Evolutionary conservation across 1,139 yeast species (phyloP).

Genomic region (Saccharomyces pastorianus): DNA sequence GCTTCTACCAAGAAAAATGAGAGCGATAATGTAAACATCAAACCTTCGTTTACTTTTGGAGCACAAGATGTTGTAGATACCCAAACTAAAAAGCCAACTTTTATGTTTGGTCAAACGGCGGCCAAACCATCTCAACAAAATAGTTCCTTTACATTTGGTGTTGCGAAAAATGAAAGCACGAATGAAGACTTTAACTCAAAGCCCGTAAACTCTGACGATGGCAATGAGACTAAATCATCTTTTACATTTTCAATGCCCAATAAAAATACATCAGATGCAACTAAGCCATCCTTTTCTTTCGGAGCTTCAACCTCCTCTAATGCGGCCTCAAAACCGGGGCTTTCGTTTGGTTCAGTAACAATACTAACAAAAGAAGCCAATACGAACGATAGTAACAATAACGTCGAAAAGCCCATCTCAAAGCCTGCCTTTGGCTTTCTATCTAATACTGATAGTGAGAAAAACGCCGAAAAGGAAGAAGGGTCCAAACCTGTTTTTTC

Average conservation of each 20-base stretch:
- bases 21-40: constrained; percentile 5
- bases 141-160: not conserved
- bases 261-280: constrained; percentile 2
- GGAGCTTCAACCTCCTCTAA: constrained; percentile 5
- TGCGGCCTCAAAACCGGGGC: constrained; percentile 17
- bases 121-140: not conserved
- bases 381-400: constrained; percentile 2
- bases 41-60: constrained; percentile 19
- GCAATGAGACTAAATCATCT: constrained; percentile 11
- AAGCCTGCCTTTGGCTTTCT: constrained; percentile 26
- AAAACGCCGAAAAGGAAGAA: not conserved
- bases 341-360: constrained; percentile 23
- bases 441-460: constrained; percentile 5
- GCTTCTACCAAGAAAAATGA: constrained; percentile 1
- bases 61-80: not conserved
- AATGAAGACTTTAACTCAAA: constrained; percentile 9
- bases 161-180: constrained; percentile 10
- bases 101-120: constrained; percentile 12
- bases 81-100: not conserved
- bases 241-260: constrained; percentile 6
- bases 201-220: constrained; percentile 28
- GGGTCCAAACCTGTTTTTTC: constrained; percentile 13
- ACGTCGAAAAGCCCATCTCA: not conserved
- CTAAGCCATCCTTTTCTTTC: constrained; percentile 27
- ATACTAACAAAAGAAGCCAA: constrained; percentile 3